Evolutionary conservation across 2,329 filamentous ascomycete species (phyloP).

Genomic region (Pseudogymnoascus sp.): DNA sequence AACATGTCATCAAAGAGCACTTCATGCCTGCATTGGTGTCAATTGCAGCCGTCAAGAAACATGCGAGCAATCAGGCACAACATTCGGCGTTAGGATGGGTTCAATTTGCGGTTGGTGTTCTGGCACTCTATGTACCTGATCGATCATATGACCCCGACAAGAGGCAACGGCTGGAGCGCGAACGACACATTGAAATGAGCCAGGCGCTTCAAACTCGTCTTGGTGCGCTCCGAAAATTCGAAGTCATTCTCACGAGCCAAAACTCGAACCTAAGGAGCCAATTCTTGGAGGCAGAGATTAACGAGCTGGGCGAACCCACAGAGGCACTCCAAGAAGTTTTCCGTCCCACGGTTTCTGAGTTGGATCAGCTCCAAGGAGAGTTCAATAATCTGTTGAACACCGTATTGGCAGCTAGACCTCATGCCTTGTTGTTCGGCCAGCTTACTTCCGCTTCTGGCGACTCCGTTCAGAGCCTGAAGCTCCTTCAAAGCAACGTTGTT

Average conservation of each 20-base stretch:
- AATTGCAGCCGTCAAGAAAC: conserved; percentile 24
- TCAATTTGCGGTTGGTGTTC: conserved; percentile 62
- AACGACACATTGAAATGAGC: conserved; percentile 48
- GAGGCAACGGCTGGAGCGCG: conserved; percentile 55
- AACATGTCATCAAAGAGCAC: conserved; percentile 25
- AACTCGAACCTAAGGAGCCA: conserved; percentile 57
- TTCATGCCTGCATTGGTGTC: conserved; percentile 28
- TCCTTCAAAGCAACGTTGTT: conserved; percentile 48
- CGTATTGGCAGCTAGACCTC: conserved; percentile 18
- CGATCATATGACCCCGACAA: conserved; percentile 75
- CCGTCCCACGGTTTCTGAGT: conserved; percentile 58
- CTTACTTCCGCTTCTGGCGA: conserved; percentile 12
- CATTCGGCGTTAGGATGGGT: conserved; percentile 59
- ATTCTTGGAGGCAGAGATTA: conserved; percentile 53
- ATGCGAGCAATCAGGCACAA: conserved; percentile 21
- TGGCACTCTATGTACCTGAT: conserved; percentile 79
- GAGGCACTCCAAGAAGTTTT: conserved; percentile 57
- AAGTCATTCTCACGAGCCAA: conserved; percentile 59
- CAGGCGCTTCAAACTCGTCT: conserved; percentile 47
- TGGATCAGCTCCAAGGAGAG: conserved; percentile 69
- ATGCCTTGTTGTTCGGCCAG: conserved; percentile 14
- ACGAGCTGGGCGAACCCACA: conserved; percentile 56
- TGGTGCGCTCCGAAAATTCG: conserved; percentile 54
- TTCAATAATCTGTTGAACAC: conserved; percentile 65
- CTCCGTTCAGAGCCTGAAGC: conserved; percentile 27